phyloP scores from a whole-genome alignment of 2,329 filamentous ascomycete species.

The Aureobasidium sp. region DNA sequence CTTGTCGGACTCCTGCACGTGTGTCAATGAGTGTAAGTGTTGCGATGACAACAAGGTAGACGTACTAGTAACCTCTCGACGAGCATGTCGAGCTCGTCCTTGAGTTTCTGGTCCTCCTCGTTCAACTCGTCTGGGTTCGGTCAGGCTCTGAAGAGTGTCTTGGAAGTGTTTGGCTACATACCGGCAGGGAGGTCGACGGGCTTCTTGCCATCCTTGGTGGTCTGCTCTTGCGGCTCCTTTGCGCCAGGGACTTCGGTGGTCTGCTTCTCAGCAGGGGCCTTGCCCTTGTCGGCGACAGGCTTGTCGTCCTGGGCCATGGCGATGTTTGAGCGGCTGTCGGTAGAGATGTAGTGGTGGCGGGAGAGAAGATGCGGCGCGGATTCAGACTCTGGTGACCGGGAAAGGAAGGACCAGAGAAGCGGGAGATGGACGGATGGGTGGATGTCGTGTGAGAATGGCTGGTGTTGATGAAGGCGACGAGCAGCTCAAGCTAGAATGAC shows the following conservation, averaged over 20 bases:
- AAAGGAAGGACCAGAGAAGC: neutral
- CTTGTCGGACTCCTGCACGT: constrained; percentile 65
- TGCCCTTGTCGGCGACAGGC: constrained; percentile 84
- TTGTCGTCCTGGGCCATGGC: constrained; percentile 88
- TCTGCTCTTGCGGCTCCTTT: constrained; percentile 46
- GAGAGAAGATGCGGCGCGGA: neutral
- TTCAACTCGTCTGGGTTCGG: constrained; percentile 71
- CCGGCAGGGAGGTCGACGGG: constrained; percentile 56
- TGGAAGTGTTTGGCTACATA: neutral
- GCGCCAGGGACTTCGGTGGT: constrained; percentile 43
- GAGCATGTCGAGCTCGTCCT: constrained; percentile 95
- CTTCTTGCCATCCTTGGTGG: constrained; percentile 60
- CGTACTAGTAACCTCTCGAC: constrained; percentile 83
- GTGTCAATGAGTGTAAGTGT: neutral
- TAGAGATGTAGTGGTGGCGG: neutral
- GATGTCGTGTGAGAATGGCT: constrained; percentile 17
- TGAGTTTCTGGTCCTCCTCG: constrained; percentile 97
- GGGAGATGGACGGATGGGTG: constrained; percentile 15
- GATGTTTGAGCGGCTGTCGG: constrained; percentile 16
- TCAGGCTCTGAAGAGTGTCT: neutral
- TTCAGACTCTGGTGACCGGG: neutral
- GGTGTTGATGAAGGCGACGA: constrained; percentile 1
- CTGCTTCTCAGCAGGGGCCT: constrained; percentile 58
- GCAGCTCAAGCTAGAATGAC: neutral
- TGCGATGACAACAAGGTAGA: neutral